Evolutionary conservation across 2,329 filamentous ascomycete genomes (phyloP).

Genomic region (Calonectria crousiana): DNA sequence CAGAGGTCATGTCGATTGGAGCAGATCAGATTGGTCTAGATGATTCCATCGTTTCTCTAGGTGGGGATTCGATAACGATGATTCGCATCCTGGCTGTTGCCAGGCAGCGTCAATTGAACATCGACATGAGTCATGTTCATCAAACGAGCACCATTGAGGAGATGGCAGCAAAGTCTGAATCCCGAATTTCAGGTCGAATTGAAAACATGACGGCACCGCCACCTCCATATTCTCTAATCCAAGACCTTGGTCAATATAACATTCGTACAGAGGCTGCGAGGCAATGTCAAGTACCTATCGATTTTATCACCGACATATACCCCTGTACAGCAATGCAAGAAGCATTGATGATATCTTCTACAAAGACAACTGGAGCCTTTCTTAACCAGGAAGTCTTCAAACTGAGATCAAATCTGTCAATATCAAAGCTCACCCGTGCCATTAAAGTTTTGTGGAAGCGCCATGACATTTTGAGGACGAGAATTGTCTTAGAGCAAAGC

Average conservation of each 20-base stretch:
- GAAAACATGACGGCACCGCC: too few species aligned
- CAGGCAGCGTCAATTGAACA: background rate
- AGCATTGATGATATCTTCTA: background rate
- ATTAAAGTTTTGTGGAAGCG: background rate
- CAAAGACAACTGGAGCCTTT: background rate
- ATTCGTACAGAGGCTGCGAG: background rate
- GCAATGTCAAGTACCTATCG: background rate
- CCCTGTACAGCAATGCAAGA: background rate
- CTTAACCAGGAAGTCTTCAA: background rate
- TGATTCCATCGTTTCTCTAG: background rate
- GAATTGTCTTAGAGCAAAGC: background rate
- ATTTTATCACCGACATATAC: background rate
- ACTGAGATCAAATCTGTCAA: background rate
- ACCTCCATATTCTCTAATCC: background rate
- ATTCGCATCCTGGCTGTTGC: background rate
- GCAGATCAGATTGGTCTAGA: background rate
- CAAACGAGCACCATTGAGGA: background rate
- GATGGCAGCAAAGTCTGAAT: background rate
- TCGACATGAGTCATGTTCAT: background rate
- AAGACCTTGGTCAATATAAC: background rate
- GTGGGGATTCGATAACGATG: background rate
- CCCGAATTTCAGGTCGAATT: too few species aligned
- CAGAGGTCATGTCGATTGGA: background rate
- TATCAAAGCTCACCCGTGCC: background rate
- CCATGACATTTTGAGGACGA: background rate